Percentiles rank a stretch among this genome's conserved stretches.
These are phyloP conservation scores for Exophiala viscosa DNA, from an alignment of 2,329 filamentous ascomycete genomes.

Conservation along the genomic window DNA sequence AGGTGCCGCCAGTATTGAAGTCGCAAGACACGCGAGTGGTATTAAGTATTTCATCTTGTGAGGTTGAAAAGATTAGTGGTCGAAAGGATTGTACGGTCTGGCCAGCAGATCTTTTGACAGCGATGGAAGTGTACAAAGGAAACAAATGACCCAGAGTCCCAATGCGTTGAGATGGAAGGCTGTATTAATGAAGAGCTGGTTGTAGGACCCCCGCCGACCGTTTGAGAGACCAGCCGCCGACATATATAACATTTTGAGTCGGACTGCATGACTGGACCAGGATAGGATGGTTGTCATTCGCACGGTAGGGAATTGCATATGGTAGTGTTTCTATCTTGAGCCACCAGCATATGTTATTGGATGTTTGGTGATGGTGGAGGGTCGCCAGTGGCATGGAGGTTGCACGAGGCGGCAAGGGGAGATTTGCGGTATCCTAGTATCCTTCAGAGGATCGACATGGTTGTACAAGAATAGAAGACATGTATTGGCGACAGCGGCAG, in stretches of 20 bases:
- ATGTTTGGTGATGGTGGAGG: slow-evolving; percentile 10
- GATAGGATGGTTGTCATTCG: slow-evolving; percentile 17
- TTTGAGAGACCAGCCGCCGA: slow-evolving; percentile 20
- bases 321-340: slow-evolving; percentile 24
- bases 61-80: background rate
- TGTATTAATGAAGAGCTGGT: slow-evolving; percentile 18
- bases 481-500: slow-evolving; percentile 15
- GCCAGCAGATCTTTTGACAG: slow-evolving; percentile 16
- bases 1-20: slow-evolving; percentile 36
- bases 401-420: slow-evolving; percentile 24
- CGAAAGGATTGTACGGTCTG: slow-evolving; percentile 10
- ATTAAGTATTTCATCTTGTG: slow-evolving; percentile 19
- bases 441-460: slow-evolving; percentile 6
- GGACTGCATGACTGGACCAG: slow-evolving; percentile 16
- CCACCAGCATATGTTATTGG: slow-evolving; percentile 13
- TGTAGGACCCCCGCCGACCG: slow-evolving; percentile 5
- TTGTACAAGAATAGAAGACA: slow-evolving; percentile 15
- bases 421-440: slow-evolving; percentile 16
- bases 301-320: slow-evolving; percentile 8
- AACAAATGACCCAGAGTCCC: slow-evolving; percentile 9
- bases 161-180: slow-evolving; percentile 4
- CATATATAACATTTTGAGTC: slow-evolving; percentile 19
- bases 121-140: slow-evolving; percentile 15
- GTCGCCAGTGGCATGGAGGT: slow-evolving; percentile 7
- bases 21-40: slow-evolving; percentile 30